Evolutionary conservation across 805 yeast species (phyloP).

Genomic region (Candida broadrunensis): DNA sequence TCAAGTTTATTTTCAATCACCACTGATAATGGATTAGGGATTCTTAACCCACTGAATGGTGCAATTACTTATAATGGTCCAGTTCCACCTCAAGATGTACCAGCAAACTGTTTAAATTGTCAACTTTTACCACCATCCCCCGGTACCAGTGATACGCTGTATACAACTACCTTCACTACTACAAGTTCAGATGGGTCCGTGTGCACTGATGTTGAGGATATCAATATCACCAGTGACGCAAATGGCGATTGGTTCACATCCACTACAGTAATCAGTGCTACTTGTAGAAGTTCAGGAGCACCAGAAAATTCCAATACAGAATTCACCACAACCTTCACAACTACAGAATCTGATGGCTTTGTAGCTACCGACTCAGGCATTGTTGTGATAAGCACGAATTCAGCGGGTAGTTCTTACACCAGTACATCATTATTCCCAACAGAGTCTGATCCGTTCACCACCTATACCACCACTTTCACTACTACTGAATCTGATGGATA

Average conservation of each 20-base stretch:
- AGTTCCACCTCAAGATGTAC: background rate
- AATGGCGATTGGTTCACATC: slow-evolving; percentile 7
- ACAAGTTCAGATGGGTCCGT: background rate
- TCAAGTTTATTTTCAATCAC: background rate
- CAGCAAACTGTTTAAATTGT: background rate
- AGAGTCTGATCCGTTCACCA: background rate
- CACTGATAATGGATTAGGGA: slow-evolving; percentile 12
- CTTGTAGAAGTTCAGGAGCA: slow-evolving; percentile 5
- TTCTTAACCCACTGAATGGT: slow-evolving; percentile 6
- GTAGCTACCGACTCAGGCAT: slow-evolving; percentile 4
- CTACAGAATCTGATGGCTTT: background rate
- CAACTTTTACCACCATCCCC: background rate
- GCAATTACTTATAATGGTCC: slow-evolving; percentile 2
- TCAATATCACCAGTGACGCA: slow-evolving; percentile 5
- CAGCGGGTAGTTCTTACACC: background rate
- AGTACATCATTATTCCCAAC: background rate
- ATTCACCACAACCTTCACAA: background rate
- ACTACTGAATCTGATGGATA: slow-evolving; percentile 1
- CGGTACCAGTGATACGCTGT: background rate
- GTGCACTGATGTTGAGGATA: background rate
- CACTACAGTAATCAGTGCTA: background rate
- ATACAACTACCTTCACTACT: background rate
- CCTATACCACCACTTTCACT: slow-evolving; percentile 2
- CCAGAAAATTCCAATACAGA: slow-evolving; percentile 4
- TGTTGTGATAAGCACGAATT: background rate